A percentile compares a stretch with the other conserved stretches of the same genome.
Evolutionary conservation across 2,329 filamentous ascomycete species (phyloP).

Genomic region (Chrysosporium queenslandicum): DNA sequence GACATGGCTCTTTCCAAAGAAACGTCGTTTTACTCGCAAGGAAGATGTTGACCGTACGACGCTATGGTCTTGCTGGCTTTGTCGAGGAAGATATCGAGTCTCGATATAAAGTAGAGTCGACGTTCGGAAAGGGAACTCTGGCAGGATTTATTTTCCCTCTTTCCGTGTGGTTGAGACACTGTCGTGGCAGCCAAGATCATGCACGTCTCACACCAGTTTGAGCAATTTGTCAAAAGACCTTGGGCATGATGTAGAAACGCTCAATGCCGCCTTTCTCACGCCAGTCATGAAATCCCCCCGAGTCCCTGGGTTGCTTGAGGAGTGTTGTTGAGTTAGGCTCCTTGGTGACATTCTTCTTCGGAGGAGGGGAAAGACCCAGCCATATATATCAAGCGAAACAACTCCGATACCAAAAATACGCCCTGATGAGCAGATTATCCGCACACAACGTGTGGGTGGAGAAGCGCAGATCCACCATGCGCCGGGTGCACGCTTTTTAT

Average conservation of each 20-base stretch:
- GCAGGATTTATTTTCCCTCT: background rate
- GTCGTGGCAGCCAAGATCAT: constrained; percentile 9
- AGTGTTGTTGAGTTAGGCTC: background rate
- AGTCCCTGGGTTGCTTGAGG: background rate
- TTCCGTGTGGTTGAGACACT: constrained; percentile 1
- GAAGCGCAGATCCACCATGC: background rate
- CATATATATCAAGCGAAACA: background rate
- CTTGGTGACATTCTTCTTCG: background rate
- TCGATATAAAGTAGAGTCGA: background rate
- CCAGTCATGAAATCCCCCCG: background rate
- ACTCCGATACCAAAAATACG: constrained; percentile 4
- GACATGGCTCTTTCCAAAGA: too few species aligned
- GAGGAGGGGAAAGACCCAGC: background rate
- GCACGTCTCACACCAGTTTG: background rate
- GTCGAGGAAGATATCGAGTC: background rate
- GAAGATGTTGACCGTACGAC: background rate
- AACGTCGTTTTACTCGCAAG: background rate
- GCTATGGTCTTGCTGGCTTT: too few species aligned
- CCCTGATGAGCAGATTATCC: constrained; percentile 1
- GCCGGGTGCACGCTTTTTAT: background rate
- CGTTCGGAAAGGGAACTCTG: background rate
- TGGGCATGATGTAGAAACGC: background rate
- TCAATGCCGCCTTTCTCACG: constrained; percentile 1
- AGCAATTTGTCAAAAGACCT: background rate
- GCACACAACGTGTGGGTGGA: background rate